Conservation (phyloP, 495 filamentous ascomycete genomes). For the Penicillium goetzii region DNA sequence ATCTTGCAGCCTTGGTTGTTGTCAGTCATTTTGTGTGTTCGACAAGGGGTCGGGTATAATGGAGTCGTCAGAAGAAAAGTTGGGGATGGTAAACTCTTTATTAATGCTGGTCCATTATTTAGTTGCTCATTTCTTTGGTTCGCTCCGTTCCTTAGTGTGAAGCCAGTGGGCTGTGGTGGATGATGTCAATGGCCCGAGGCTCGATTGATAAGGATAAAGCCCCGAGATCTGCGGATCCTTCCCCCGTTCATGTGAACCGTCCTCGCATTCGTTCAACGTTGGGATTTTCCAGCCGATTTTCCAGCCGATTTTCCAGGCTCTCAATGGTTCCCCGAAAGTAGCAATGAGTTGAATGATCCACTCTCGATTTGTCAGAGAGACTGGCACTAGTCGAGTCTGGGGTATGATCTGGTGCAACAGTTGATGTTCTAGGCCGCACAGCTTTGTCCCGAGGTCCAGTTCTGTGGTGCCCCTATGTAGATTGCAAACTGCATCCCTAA, state of each 20-base stretch:
- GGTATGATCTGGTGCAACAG: not conserved
- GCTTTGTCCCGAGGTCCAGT: not conserved
- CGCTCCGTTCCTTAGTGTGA: not conserved
- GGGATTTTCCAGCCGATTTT: too few relatives aligned
- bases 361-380: not conserved
- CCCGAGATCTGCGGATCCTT: constrained; percentile 21
- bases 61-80: not conserved
- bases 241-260: constrained; percentile 22
- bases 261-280: not conserved
- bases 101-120: not conserved
- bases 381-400: not conserved
- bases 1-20: constrained; percentile 60
- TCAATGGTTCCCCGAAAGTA: not conserved
- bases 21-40: constrained; percentile 31
- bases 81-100: not conserved
- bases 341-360: not conserved
- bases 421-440: not conserved
- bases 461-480: not conserved
- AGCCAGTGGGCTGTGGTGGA: constrained; percentile 1
- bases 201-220: constrained; percentile 24
- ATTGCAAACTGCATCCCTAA: not conserved
- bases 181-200: constrained; percentile 36
- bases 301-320: constrained; percentile 1
- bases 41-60: not conserved
- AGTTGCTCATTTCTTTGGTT: not conserved